Conservation (phyloP, 2,329 filamentous ascomycete species). For the Diaporthe humulicola region DNA sequence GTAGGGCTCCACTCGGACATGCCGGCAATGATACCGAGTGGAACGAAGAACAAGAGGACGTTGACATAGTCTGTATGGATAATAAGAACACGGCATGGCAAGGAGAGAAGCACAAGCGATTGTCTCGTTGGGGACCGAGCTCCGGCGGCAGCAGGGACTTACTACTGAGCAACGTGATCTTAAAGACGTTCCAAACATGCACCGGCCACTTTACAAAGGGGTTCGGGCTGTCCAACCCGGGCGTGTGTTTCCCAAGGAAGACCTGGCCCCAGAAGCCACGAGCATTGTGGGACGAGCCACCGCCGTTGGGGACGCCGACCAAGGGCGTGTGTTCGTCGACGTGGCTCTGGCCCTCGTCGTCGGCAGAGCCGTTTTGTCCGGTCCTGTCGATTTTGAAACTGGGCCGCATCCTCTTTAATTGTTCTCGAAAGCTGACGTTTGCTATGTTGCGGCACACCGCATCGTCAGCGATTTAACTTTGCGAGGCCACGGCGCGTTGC, state of each 20-base stretch:
- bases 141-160: slow-evolving; percentile 49
- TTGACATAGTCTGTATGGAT: slow-evolving; percentile 70
- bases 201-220: slow-evolving; percentile 59
- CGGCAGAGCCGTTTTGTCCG: slow-evolving; percentile 11
- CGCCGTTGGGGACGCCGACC: slow-evolving; percentile 51
- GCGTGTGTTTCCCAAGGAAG: slow-evolving; percentile 65
- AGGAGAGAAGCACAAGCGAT: background rate
- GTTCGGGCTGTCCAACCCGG: slow-evolving; percentile 64
- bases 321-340: slow-evolving; percentile 57
- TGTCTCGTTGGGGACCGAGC: background rate
- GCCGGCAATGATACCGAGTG: slow-evolving; percentile 78
- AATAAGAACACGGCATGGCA: slow-evolving; percentile 32
- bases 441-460: slow-evolving; percentile 36
- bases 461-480: slow-evolving; percentile 35
- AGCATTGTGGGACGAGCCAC: slow-evolving; percentile 38
- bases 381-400: slow-evolving; percentile 13
- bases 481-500: slow-evolving; percentile 2
- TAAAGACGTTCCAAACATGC: slow-evolving; percentile 67
- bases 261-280: slow-evolving; percentile 50
- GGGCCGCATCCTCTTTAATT: slow-evolving; percentile 36
- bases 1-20: slow-evolving; percentile 73
- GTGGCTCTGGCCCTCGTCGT: background rate
- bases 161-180: slow-evolving; percentile 72
- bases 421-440: slow-evolving; percentile 36
- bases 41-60: slow-evolving; percentile 79